Percentiles rank a stretch among this genome's conserved stretches.
These are phyloP conservation scores for Epichloe sp. DNA, from an alignment of 2,329 filamentous ascomycete species.

Conservation along the genomic window DNA sequence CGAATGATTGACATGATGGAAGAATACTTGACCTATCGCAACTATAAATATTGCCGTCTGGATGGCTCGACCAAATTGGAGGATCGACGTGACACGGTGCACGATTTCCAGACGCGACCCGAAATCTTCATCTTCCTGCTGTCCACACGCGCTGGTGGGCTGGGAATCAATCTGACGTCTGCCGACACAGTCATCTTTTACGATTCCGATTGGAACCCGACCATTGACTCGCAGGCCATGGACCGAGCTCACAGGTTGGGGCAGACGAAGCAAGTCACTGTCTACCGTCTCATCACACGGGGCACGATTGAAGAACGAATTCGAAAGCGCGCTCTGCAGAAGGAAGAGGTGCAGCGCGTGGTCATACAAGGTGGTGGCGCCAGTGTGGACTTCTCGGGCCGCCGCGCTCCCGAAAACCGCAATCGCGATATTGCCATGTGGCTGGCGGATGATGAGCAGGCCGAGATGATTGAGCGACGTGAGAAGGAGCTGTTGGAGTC, in stretches of 20 bases:
- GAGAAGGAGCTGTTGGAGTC: slow-evolving; percentile 75
- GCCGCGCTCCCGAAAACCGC: slow-evolving; percentile 73
- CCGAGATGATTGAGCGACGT: slow-evolving; percentile 81
- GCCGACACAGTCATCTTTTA: slow-evolving; percentile 99
- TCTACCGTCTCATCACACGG: slow-evolving; percentile 92
- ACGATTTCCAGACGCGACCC: slow-evolving; percentile 87
- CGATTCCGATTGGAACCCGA: slow-evolving; percentile 98
- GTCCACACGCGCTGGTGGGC: slow-evolving; percentile 89
- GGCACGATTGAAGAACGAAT: slow-evolving; percentile 98
- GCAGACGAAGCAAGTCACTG: slow-evolving; percentile 89
- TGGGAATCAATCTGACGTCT: slow-evolving; percentile 93
- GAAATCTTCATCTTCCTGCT: slow-evolving; percentile 97
- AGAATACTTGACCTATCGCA: slow-evolving; percentile 95
- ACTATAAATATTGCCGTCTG: slow-evolving; percentile 95
- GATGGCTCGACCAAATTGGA: slow-evolving; percentile 96
- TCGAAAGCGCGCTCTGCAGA: slow-evolving; percentile 89
- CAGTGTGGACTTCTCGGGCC: slow-evolving; percentile 92
- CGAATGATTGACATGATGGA: slow-evolving; percentile 99
- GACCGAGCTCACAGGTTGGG: slow-evolving; percentile 95
- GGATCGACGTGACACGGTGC: slow-evolving; percentile 88
- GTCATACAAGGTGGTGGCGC: slow-evolving; percentile 87
- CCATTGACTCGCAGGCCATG: slow-evolving; percentile 98
- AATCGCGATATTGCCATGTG: slow-evolving; percentile 98
- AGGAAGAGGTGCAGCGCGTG: slow-evolving; percentile 96
- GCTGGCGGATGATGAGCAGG: slow-evolving; percentile 95